A percentile compares a stretch with the other conserved stretches of the same genome.
phyloP scores from a whole-genome alignment of 2,329 filamentous ascomycete species.

The Chalara sp. region DNA sequence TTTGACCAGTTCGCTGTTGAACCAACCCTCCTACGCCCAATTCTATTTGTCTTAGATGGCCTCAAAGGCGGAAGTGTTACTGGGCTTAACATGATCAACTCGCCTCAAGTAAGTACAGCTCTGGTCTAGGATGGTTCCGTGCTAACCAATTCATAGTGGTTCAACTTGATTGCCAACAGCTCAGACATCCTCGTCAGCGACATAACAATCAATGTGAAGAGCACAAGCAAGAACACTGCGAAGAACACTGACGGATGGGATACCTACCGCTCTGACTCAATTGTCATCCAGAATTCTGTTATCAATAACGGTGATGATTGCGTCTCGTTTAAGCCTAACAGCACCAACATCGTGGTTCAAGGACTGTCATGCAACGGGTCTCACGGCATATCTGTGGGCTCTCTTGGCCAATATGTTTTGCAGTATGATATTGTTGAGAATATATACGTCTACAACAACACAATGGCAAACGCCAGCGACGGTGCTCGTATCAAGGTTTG shows the following conservation, averaged over 20 bases:
- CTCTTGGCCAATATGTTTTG: slow-evolving; percentile 42
- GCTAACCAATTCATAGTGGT: slow-evolving; percentile 20
- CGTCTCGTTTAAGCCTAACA: slow-evolving; percentile 69
- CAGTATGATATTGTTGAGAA: slow-evolving; percentile 40
- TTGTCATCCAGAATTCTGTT: slow-evolving; percentile 58
- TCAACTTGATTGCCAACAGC: slow-evolving; percentile 60
- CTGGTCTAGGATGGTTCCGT: too few species aligned
- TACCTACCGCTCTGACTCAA: slow-evolving; percentile 49
- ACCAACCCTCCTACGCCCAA: slow-evolving; percentile 50
- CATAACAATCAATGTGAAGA: slow-evolving; percentile 51
- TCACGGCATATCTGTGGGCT: slow-evolving; percentile 65
- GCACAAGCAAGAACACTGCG: slow-evolving; percentile 43
- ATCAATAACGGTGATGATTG: slow-evolving; percentile 62
- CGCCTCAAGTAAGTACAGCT: slow-evolving; percentile 27
- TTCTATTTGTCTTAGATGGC: slow-evolving; percentile 50
- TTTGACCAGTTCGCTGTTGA: slow-evolving; percentile 49
- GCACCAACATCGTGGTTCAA: slow-evolving; percentile 61
- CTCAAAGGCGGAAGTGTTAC: slow-evolving; percentile 44
- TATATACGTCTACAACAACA: slow-evolving; percentile 56
- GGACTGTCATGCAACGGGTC: slow-evolving; percentile 62
- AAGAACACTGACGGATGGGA: slow-evolving; percentile 60
- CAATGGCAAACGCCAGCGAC: slow-evolving; percentile 51
- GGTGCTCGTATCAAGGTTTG: slow-evolving; percentile 70
- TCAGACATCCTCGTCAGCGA: slow-evolving; percentile 57
- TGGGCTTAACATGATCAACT: slow-evolving; percentile 45